phyloP scores from a whole-genome alignment of 768 basidiomycete species.

The Naematelia encephala region DNA sequence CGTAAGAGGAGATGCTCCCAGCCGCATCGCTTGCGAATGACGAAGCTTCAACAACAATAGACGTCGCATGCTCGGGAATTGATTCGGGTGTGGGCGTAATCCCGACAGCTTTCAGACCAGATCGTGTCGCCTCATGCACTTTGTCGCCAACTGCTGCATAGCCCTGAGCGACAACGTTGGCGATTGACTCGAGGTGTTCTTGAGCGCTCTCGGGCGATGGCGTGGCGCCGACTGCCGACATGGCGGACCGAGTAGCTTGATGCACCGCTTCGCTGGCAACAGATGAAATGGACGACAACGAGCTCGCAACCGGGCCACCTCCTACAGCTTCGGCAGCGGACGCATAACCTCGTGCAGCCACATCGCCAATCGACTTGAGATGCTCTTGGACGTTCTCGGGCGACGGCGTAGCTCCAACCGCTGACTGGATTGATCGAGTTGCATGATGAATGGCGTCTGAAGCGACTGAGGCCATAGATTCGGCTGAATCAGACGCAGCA shows the following conservation, averaged over 20 bases:
- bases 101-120: constrained; percentile 29
- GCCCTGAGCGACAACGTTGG: constrained; percentile 15
- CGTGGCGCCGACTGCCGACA: constrained; percentile 36
- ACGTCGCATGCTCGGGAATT: constrained; percentile 29
- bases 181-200: constrained; percentile 36
- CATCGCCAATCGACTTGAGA: constrained; percentile 12
- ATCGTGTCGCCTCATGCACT: constrained; percentile 39
- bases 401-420: constrained; percentile 34
- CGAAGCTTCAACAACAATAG: constrained; percentile 16
- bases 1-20: constrained; percentile 9
- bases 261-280: constrained; percentile 27
- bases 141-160: constrained; percentile 28
- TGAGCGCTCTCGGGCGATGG: constrained; percentile 31
- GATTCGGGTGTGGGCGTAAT: constrained; percentile 34
- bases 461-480: constrained; percentile 4
- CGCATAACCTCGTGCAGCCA: constrained; percentile 8
- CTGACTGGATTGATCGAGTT: constrained; percentile 28
- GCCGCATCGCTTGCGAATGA: constrained; percentile 7
- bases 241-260: constrained; percentile 31
- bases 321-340: constrained; percentile 13
- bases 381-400: constrained; percentile 31
- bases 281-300: constrained; percentile 11
- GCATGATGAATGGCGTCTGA: constrained; percentile 19
- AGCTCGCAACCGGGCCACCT: not conserved
- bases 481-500: constrained; percentile 5